phyloP scores from a whole-genome alignment of 805 yeast species.

The Candida coquimbonensis region DNA sequence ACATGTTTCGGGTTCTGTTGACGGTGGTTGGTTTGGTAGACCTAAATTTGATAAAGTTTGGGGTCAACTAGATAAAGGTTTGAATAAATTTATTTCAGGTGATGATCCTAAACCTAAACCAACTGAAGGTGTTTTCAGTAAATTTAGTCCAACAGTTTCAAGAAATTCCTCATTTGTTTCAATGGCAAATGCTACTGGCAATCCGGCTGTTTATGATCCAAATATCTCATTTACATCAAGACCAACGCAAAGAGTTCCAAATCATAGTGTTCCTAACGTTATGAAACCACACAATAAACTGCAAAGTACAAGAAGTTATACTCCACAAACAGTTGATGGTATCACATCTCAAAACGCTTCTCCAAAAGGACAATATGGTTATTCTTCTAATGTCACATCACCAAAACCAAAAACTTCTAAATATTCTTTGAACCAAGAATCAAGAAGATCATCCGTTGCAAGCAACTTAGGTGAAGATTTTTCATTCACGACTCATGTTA shows the following conservation, averaged over 20 bases:
- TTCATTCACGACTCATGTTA: too few relatives aligned
- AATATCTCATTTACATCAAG: slow-evolving; percentile 1
- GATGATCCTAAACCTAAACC: slow-evolving; percentile 48
- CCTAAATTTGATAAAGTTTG: slow-evolving; percentile 76
- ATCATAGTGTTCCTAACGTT: not conserved
- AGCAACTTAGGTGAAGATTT: slow-evolving; percentile 4
- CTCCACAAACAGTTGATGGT: not conserved
- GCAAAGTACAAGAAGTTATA: not conserved
- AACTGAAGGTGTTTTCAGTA: slow-evolving; percentile 55
- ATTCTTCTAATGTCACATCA: slow-evolving; percentile 1
- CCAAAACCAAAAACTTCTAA: slow-evolving; percentile 13
- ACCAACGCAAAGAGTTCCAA: not conserved
- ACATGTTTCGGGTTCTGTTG: slow-evolving; percentile 42
- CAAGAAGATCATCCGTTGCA: slow-evolving; percentile 19
- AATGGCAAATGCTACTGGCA: slow-evolving; percentile 6
- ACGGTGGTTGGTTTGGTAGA: slow-evolving; percentile 73
- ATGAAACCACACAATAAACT: not conserved
- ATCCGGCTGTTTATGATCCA: slow-evolving; percentile 4
- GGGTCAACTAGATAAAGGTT: slow-evolving; percentile 81
- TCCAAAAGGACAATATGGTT: too few relatives aligned
- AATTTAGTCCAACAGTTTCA: slow-evolving; percentile 63
- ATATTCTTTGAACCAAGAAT: slow-evolving; percentile 10
- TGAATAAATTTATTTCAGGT: slow-evolving; percentile 77
- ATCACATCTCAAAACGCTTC: too few relatives aligned
- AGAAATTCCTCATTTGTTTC: slow-evolving; percentile 35